These are phyloP conservation scores for Gnaphalium uliginosum DNA, from an alignment of 129 eudicot species.

Conservation along the genomic window DNA sequence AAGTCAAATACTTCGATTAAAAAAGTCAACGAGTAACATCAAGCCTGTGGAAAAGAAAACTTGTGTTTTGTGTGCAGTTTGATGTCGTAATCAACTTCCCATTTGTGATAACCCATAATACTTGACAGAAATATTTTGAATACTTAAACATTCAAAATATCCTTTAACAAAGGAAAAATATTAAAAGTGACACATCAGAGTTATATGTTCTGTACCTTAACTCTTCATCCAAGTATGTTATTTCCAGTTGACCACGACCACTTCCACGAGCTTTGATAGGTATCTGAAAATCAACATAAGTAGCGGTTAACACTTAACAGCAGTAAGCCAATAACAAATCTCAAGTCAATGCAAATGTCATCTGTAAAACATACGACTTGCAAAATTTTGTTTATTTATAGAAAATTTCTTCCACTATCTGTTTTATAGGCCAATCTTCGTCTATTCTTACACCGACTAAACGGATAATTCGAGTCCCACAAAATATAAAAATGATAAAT, in stretches of 20 bases:
- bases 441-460: background rate
- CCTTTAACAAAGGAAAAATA: too few species aligned
- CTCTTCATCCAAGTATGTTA: constrained; percentile 90
- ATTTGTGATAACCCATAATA: background rate
- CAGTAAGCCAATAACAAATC: background rate
- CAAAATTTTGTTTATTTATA: background rate
- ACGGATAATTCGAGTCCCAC: background rate
- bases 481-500: background rate
- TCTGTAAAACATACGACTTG: background rate
- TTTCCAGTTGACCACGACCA: constrained; percentile 77
- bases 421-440: background rate
- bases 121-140: too few species aligned
- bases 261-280: constrained; percentile 86
- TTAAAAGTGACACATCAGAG: background rate
- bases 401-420: background rate
- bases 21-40: background rate
- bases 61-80: background rate
- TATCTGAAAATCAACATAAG: constrained; percentile 46
- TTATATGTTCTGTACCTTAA: constrained; percentile 45
- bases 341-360: background rate
- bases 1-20: background rate
- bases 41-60: background rate
- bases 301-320: background rate
- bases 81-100: background rate
- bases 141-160: too few species aligned